Percentiles rank a stretch among this genome's conserved stretches.
These are phyloP conservation scores for Penicillium verhagenii DNA, from an alignment of 495 filamentous ascomycete genomes.

Conservation along the genomic window DNA sequence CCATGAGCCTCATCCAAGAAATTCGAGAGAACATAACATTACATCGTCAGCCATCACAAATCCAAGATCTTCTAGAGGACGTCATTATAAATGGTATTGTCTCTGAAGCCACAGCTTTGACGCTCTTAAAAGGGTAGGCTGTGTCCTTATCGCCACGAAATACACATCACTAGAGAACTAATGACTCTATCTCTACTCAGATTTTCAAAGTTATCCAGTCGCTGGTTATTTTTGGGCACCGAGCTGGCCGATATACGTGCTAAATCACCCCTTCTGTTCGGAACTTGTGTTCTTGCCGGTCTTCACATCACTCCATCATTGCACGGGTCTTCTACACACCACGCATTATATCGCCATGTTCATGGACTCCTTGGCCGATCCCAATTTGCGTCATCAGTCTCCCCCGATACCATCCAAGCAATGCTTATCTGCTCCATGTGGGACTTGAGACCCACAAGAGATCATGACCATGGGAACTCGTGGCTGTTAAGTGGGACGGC, in stretches of 20 bases:
- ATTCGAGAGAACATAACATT: slow-evolving; percentile 15
- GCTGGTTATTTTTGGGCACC: slow-evolving; percentile 22
- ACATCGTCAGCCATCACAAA: background rate
- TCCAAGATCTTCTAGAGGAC: slow-evolving; percentile 10
- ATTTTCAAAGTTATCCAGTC: slow-evolving; percentile 19
- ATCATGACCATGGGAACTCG: slow-evolving; percentile 19
- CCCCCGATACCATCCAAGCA: slow-evolving; percentile 18
- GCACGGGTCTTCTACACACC: slow-evolving; percentile 15
- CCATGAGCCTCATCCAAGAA: slow-evolving; percentile 21
- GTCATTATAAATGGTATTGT: slow-evolving; percentile 10
- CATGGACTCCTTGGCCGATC: slow-evolving; percentile 11
- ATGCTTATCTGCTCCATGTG: slow-evolving; percentile 22
- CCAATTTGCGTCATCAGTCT: slow-evolving; percentile 7
- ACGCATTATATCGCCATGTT: slow-evolving; percentile 14
- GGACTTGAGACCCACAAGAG: slow-evolving; percentile 16
- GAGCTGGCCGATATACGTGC: slow-evolving; percentile 3
- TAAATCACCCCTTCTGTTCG: slow-evolving; percentile 16
- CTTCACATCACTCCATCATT: slow-evolving; percentile 11
- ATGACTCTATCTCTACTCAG: slow-evolving; percentile 1
- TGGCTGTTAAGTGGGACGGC: slow-evolving; percentile 19
- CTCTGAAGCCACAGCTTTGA: slow-evolving; percentile 4
- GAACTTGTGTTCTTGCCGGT: slow-evolving; percentile 19
- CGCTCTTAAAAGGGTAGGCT: slow-evolving; percentile 13
- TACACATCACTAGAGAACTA: no score
- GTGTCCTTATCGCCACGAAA: no score